Conservation (phyloP, 139 green algal genomes). For the Chlamydomonas sp. region DNA sequence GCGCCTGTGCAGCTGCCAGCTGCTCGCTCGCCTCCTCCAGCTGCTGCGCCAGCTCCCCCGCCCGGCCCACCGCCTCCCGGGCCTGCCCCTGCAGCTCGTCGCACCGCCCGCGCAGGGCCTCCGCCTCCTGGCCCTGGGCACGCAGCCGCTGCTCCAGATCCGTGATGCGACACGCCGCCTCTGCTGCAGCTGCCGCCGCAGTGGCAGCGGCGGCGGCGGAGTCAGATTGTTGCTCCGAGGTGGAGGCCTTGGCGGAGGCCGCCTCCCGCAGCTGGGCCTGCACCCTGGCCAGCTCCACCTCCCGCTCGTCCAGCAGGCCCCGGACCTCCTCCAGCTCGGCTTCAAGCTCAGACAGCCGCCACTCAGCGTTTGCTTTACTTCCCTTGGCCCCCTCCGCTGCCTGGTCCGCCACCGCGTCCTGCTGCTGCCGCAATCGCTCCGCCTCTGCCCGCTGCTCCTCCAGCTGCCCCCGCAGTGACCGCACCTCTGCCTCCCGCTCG, state of each 20-base stretch:
- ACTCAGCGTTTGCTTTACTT: not conserved
- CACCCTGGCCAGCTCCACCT: not conserved
- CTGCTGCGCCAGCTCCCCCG: not conserved
- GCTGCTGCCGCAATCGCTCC: not conserved
- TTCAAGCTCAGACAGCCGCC: constrained; percentile 5
- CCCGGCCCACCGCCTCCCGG: not conserved
- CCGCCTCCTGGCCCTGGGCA: not conserved
- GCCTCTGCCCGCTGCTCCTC: not conserved
- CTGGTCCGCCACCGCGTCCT: not conserved
- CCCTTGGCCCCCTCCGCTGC: not conserved
- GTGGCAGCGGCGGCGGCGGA: not conserved
- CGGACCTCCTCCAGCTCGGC: not conserved
- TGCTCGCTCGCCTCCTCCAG: not conserved
- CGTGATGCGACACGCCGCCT: not conserved
- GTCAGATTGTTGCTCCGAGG: too few relatives aligned
- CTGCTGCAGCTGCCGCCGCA: not conserved
- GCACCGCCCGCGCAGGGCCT: not conserved
- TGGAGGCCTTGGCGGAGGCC: not conserved
- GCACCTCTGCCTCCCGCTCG: not conserved
- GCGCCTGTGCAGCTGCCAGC: constrained; percentile 4
- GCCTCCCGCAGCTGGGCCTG: not conserved
- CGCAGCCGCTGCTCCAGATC: too few relatives aligned
- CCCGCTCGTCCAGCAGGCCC: not conserved
- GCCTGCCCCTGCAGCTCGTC: not conserved
- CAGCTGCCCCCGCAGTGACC: not conserved